Evolutionary conservation across 768 basidiomycete genomes (phyloP), one percentile per base, ranked within the genome.

Genomic region (Rhodotorula graminis): DNA sequence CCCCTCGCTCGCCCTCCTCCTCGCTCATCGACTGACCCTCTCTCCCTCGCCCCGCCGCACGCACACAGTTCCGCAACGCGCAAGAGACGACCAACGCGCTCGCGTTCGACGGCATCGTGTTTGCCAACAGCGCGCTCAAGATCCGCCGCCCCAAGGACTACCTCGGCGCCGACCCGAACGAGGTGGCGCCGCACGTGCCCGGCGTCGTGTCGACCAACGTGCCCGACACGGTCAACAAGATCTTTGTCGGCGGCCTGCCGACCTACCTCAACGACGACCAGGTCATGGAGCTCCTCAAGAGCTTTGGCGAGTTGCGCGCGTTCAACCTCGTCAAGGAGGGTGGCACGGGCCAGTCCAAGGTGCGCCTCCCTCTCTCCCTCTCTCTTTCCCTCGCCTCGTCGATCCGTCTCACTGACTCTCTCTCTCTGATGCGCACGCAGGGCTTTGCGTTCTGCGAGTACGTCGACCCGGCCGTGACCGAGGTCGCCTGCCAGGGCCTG

Each of bases 401-500:
- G 37, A 37, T 4, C 37, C 37, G 5, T 37, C 37, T 37, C 37
- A 37, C 25, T 11, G 15, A 14, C 42, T 27, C 29, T 56, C 44
- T 21, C n/a, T n/a, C n/a, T n/a, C n/a, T n/a, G n/a, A 59, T 40
- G 21, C 27, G 23, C 58, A 12, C 49, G 8, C 78, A 97, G 95
- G 96, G 96, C 78, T 99, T 96, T 82, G 96, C 96, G 7, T 98
- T 99, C 85, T 95, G 93, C 83, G 96, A 99, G 85, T 99, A 98
- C 81, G 89, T 91, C 72, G 96, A 99, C 80, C 83, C 87, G 25
- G 82, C 81, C 62, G 88, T 93, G 69, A 99, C 96, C 71, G 96
- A 98, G 76, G 87, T 96, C 77, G 96, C 96, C 61, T 96, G 95
- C 78, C 90, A 92, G 81, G 91, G 92, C 78, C 86, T 99, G 68